Evolutionary conservation across 2,329 filamentous ascomycete species (phyloP).

Genomic region (Penicillium sclerotiorum): DNA sequence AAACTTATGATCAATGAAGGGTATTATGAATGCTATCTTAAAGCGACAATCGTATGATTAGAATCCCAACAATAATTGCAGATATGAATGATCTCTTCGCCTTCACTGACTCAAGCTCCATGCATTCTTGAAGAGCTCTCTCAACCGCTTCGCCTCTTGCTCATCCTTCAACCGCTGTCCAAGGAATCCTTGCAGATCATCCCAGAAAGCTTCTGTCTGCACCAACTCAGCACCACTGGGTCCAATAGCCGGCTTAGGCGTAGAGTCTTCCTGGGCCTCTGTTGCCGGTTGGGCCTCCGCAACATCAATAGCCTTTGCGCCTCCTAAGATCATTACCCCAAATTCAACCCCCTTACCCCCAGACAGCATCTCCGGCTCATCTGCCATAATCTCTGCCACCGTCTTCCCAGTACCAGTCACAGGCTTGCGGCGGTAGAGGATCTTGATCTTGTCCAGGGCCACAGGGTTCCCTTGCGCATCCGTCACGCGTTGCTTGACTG

Average conservation of each 20-base stretch:
- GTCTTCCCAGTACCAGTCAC: conserved; percentile 74
- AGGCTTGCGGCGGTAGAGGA: conserved; percentile 87
- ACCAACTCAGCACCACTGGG: conserved; percentile 64
- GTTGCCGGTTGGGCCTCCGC: conserved; percentile 32
- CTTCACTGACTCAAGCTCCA: conserved; percentile 52
- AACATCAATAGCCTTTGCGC: conserved; percentile 54
- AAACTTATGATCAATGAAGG: neutral
- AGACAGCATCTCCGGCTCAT: conserved; percentile 50
- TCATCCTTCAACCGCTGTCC: conserved; percentile 75
- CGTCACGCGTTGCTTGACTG: conserved; percentile 64
- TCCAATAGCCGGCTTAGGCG: conserved; percentile 49
- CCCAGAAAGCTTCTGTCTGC: conserved; percentile 78
- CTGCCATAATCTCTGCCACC: conserved; percentile 69
- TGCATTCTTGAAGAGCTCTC: conserved; percentile 68
- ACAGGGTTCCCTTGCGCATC: conserved; percentile 45
- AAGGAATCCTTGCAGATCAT: conserved; percentile 79
- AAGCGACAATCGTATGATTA: neutral
- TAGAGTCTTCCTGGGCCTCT: conserved; percentile 31
- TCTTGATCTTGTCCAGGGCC: conserved; percentile 73
- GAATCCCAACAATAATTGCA: neutral
- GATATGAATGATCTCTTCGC: neutral
- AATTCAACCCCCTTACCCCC: conserved; percentile 66
- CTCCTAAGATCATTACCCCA: conserved; percentile 84
- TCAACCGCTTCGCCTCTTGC: conserved; percentile 64
- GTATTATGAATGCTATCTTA: neutral